phyloP scores from a whole-genome alignment of 108 stramenopile species.

The Fragilariopsis cylindrus region DNA sequence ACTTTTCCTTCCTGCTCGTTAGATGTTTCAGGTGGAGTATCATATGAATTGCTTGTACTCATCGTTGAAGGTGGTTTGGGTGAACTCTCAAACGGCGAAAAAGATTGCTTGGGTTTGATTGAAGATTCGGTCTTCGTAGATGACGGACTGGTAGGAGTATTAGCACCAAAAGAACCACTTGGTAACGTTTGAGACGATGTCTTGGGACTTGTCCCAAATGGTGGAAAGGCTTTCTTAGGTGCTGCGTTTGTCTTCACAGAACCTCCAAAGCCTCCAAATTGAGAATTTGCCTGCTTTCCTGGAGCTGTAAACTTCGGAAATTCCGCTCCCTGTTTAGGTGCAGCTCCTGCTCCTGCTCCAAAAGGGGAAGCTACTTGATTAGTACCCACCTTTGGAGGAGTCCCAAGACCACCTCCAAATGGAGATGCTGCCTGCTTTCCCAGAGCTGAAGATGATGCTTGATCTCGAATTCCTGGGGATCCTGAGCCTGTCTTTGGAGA shows the following conservation, averaged over 20 bases:
- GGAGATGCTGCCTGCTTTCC: not conserved
- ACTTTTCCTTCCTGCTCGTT: not conserved
- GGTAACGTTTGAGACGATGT: too few relatives aligned
- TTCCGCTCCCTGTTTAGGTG: not conserved
- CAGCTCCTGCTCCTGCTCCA: not conserved
- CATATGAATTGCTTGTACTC: not conserved
- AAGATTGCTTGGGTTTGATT: too few relatives aligned
- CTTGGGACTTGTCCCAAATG: not conserved
- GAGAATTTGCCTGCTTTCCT: too few relatives aligned
- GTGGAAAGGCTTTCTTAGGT: constrained; percentile 6
- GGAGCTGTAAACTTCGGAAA: not conserved
- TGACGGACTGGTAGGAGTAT: too few relatives aligned
- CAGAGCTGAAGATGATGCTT: not conserved
- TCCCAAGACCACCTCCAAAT: too few relatives aligned
- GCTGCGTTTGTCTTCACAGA: too few relatives aligned
- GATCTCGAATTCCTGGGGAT: not conserved
- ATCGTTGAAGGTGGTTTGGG: not conserved
- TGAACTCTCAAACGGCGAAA: not conserved
- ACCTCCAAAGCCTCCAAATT: too few relatives aligned
- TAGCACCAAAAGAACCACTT: too few relatives aligned
- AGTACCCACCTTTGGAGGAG: too few relatives aligned
- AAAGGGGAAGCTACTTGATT: too few relatives aligned
- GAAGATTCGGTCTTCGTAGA: too few relatives aligned
- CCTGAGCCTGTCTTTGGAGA: not conserved
- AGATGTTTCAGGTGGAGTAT: not conserved